These are phyloP conservation scores for Hypoxylon sp. DNA, from an alignment of 2,329 filamentous ascomycete genomes.

Conservation along the genomic window DNA sequence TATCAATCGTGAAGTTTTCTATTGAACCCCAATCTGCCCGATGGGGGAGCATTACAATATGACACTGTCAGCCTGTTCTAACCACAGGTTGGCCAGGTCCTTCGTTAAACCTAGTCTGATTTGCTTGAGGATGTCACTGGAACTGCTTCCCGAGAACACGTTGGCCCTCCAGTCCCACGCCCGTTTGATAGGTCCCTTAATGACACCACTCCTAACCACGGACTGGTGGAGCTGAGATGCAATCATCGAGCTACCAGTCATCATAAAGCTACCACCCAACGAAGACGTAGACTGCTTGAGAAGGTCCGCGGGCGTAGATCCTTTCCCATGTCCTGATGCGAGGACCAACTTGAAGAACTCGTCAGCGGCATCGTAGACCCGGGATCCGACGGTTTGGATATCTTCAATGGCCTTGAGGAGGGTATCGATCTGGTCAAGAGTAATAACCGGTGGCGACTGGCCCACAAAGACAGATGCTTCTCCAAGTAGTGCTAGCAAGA, in stretches of 20 bases:
- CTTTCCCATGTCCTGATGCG: slow-evolving; percentile 76
- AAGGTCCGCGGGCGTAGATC: slow-evolving; percentile 75
- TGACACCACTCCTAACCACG: slow-evolving; percentile 57
- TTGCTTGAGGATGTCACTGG: slow-evolving; percentile 78
- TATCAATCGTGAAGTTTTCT: slow-evolving; percentile 4
- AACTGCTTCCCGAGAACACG: slow-evolving; percentile 70
- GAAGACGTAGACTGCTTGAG: slow-evolving; percentile 68
- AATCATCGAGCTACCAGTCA: slow-evolving; percentile 82
- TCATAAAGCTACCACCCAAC: slow-evolving; percentile 72
- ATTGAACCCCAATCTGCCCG: slow-evolving; percentile 3
- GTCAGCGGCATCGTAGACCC: slow-evolving; percentile 81
- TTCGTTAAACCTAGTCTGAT: slow-evolving; percentile 81
- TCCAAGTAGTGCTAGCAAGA: slow-evolving; percentile 84
- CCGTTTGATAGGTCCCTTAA: slow-evolving; percentile 65
- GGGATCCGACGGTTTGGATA: slow-evolving; percentile 78
- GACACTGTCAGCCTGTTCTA: slow-evolving; percentile 73
- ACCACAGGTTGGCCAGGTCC: slow-evolving; percentile 79
- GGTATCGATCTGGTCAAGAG: slow-evolving; percentile 79
- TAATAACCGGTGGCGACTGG: slow-evolving; percentile 68
- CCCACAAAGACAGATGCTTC: slow-evolving; percentile 85
- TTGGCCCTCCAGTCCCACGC: slow-evolving; percentile 80
- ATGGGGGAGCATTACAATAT: slow-evolving; percentile 56
- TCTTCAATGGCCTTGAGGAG: slow-evolving; percentile 73
- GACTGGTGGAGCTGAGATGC: slow-evolving; percentile 74
- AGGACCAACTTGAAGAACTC: slow-evolving; percentile 84